Evolutionary conservation across 2,329 filamentous ascomycete genomes (phyloP), one percentile per base, ranked within the genome.

Genomic region (Aspergillus fischeri): DNA sequence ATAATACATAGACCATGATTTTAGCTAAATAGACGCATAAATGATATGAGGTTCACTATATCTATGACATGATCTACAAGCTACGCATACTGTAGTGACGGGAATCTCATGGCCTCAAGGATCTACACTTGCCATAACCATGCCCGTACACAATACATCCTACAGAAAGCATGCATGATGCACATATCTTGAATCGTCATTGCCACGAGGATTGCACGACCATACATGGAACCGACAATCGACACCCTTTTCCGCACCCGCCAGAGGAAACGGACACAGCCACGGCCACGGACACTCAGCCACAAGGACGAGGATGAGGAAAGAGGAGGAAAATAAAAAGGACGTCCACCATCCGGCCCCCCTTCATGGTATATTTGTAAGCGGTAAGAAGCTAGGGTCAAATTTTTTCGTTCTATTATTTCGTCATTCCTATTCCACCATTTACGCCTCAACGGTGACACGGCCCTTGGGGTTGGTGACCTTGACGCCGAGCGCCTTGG

Each of bases 381-480:
- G 50, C 42, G 41, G 20, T 20, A 20, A 21, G 8, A 32, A 4
- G 29, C 29, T 11, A 32, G 41, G 48, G 42, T 49, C 59, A 55
- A 53, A 58, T 50, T 56, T 51, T 54, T 53, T 64, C 60, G 66
- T 61, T 76, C 75, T 52, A 74, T 91, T 68, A 85, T 75, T 70
- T 67, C 70, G 69, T 35, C 32, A 35, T 35, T 35, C 32, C 32
- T 35, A 11, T 11, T 35, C 32, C 32, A 35, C 11, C 32, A 11
- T 73, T 73, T 83, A 87, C 72, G 84, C 83, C 87, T 99, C 94
- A 72, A 92, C 96, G 73, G 93, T 96, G 80, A 99, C 89, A 86
- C 93, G 95, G 77, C 92, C 94, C 90, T 97, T 96, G 82, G 91
- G 81, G 86, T 99, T 99, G 78, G 94, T 99, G 80, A 99, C 93